Evolutionary conservation across 441 rosid genomes (phyloP).

Genomic region (Kokia cookei): DNA sequence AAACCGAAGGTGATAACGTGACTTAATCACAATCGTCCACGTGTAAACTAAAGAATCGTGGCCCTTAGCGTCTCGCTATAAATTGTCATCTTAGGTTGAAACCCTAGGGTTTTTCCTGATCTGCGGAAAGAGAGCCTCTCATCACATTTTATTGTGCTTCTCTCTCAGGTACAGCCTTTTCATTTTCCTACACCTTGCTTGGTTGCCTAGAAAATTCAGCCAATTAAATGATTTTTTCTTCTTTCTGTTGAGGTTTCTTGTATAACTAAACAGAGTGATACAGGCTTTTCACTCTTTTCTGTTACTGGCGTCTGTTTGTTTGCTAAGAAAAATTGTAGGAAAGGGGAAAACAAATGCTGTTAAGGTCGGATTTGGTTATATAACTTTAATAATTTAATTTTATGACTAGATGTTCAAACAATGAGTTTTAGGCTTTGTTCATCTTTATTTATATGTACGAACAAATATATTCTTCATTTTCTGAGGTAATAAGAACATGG

Average conservation of each 20-base stretch:
- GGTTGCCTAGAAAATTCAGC: neutral
- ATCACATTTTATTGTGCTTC: neutral
- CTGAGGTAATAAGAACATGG: neutral
- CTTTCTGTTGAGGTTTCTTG: neutral
- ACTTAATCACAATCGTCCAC: neutral
- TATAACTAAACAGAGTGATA: neutral
- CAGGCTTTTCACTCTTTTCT: neutral
- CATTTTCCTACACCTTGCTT: neutral
- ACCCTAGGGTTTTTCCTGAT: neutral
- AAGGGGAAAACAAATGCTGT: neutral
- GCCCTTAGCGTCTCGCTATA: neutral
- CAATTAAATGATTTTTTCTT: neutral
- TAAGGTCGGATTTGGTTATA: neutral
- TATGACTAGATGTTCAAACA: neutral
- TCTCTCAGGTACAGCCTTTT: neutral
- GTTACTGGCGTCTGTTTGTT: neutral
- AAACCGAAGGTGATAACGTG: neutral
- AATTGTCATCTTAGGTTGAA: neutral
- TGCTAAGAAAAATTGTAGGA: neutral
- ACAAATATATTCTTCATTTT: neutral
- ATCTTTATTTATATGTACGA: neutral
- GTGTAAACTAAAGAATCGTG: neutral
- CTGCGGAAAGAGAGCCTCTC: neutral
- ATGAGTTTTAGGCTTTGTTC: neutral
- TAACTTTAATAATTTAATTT: neutral